Base-by-base conservation (phyloP, 2,329 filamentous ascomycete genomes). In the Pestalotiopsis fici region DNA sequence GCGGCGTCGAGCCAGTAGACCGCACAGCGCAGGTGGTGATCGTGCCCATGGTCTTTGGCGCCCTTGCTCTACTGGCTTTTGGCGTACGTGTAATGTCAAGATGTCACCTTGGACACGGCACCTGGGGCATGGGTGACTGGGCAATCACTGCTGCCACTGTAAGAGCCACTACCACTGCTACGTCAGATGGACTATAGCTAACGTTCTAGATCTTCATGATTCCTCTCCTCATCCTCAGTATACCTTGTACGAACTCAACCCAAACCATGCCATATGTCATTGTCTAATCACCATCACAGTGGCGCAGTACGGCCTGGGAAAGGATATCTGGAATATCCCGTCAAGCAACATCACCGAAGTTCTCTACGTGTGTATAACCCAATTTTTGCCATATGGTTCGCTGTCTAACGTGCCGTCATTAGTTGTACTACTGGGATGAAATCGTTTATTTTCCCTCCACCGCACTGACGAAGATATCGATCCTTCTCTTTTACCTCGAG, bases 401-500 rank as follows among this genome's bases (percentile, higher is more conserved):
- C 3, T 56, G 13, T 6, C 15, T 21, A 6, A 50, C n/a, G 3
- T 57, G 5, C 11, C 3, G 13, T 7, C 7, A 37, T 35, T n/a
- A 65, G 63, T 15, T 65, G 4, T 65, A 59, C 18, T 65, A 23
- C 23, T 59, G 35, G 31, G 56, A 65, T 21, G 62, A 64, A 25
- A 28, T 64, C n/a, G 25, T 64, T 25, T 64, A 64, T 27, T 21
- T 37, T 9, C 18, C 50, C 1, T 25, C 35, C n/a, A 28, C 50
- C 18, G n/a, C 62, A 11, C 25, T 73, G 13, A 71, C 69, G 28
- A 75, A 75, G 47, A 70, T 73, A 27, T 74, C 71, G 9, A 74
- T 75, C 57, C 70, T 75, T 11, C 67, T 72, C 15, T 73, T 74
- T 59, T 75, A 75, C 65, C 67, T 72, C 21, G 66, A 68, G 12